phyloP scores from a whole-genome alignment of 352 stramenopile species.

The Pythium rishiriense region DNA sequence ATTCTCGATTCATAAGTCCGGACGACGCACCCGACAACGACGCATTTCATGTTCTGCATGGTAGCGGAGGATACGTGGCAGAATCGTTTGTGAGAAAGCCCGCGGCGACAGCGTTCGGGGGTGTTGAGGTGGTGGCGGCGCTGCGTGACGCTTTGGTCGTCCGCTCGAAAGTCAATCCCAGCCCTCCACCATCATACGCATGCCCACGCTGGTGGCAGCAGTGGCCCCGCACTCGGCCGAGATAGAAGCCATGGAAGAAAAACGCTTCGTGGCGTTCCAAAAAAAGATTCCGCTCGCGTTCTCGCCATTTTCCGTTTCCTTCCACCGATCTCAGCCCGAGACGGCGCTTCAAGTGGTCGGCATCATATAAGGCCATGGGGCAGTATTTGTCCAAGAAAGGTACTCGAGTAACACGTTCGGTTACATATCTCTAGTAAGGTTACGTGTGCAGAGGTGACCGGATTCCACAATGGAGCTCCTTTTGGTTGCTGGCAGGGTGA shows the following conservation, averaged over 20 bases:
- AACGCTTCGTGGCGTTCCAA: slow-evolving; percentile 25
- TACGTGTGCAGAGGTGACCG: background rate
- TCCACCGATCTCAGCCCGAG: background rate
- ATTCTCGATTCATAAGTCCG: too few relatives aligned
- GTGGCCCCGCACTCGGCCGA: background rate
- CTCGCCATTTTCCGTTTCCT: slow-evolving; percentile 35
- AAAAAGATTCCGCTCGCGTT: slow-evolving; percentile 35
- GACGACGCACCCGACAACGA: slow-evolving; percentile 87
- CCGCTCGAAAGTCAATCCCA: slow-evolving; percentile 9
- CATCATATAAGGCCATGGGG: background rate
- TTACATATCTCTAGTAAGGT: background rate
- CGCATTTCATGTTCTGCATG: slow-evolving; percentile 97
- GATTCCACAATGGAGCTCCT: background rate
- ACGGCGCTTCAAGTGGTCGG: slow-evolving; percentile 12
- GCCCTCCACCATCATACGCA: background rate
- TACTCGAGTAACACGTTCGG: background rate
- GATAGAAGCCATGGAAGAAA: slow-evolving; percentile 26
- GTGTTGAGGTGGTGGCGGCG: background rate
- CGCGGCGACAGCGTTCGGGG: background rate
- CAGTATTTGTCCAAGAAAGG: background rate
- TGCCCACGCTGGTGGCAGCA: background rate
- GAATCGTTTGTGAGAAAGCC: slow-evolving; percentile 17
- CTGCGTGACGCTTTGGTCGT: slow-evolving; percentile 7
- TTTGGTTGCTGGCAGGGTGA: background rate
- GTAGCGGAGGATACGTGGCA: slow-evolving; percentile 19